A percentile compares a stretch with the other conserved stretches of the same genome.
Evolutionary conservation across 129 eudicot species (phyloP).

Genomic region (Erigeron canadensis): DNA sequence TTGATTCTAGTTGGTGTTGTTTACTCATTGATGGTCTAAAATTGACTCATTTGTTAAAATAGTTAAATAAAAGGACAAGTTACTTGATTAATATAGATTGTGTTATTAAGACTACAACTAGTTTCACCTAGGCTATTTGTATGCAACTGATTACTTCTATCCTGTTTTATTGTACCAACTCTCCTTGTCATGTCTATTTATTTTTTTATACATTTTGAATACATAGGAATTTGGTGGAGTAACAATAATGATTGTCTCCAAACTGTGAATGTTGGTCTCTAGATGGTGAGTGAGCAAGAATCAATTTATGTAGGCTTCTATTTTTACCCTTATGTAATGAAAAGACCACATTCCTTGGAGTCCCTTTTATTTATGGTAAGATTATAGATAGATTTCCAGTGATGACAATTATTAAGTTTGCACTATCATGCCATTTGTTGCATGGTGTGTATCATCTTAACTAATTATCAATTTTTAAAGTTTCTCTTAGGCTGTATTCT

Average conservation of each 20-base stretch:
- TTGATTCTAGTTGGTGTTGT: background rate
- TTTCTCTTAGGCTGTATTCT: too few relatives aligned
- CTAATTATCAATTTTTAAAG: background rate
- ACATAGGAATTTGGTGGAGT: background rate
- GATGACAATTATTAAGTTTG: background rate
- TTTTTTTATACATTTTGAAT: background rate
- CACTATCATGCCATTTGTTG: background rate
- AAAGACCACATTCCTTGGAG: background rate
- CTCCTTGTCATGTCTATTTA: background rate
- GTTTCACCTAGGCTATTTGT: background rate
- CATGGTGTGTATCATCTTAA: background rate
- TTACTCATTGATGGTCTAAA: slow-evolving; percentile 1
- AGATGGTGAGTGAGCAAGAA: background rate
- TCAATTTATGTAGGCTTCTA: too few relatives aligned
- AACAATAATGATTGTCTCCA: background rate
- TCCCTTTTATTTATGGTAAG: background rate
- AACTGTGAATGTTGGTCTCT: background rate
- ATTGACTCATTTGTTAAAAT: too few relatives aligned
- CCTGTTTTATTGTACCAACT: background rate
- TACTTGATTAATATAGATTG: background rate
- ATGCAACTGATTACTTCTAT: background rate
- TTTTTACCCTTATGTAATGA: background rate
- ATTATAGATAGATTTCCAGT: background rate
- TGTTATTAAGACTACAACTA: background rate
- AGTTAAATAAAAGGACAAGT: background rate